Conservation (phyloP, 257 asterid genomes). For the Hygrophila difformis region DNA sequence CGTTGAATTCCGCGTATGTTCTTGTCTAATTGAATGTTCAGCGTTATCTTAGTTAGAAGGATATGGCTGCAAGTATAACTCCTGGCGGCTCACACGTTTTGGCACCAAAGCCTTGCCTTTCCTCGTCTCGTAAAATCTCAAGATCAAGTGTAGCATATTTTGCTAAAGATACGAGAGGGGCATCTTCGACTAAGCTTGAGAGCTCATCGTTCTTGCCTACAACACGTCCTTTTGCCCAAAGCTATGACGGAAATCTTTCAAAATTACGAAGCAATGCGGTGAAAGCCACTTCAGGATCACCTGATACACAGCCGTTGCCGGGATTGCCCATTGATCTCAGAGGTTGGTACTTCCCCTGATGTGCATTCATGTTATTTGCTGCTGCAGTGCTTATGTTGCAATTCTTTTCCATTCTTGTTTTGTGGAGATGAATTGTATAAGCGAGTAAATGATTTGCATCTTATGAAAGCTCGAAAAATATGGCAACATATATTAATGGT, state of each 20-base stretch:
- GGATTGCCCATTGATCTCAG: conserved; percentile 83
- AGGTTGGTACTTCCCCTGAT: conserved; percentile 31
- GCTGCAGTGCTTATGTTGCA: background rate
- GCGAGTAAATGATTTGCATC: too few species aligned
- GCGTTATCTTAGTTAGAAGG: conserved; percentile 19
- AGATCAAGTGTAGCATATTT: conserved; percentile 36
- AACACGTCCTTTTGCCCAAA: conserved; percentile 25
- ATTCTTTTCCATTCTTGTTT: too few species aligned
- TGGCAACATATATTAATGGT: too few species aligned
- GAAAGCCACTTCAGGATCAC: conserved; percentile 57
- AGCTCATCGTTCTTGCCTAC: conserved; percentile 37
- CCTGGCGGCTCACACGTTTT: conserved; percentile 36
- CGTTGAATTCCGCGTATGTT: background rate
- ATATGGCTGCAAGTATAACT: conserved; percentile 60
- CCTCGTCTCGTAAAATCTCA: conserved; percentile 32
- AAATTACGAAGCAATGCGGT: conserved; percentile 31
- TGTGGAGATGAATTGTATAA: too few species aligned
- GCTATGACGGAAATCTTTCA: conserved; percentile 12
- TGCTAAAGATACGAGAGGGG: conserved; percentile 32
- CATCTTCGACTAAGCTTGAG: conserved; percentile 34
- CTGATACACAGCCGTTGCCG: conserved; percentile 51
- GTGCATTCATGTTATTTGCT: too few species aligned
- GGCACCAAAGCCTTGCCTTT: conserved; percentile 26
- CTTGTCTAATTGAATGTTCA: conserved; percentile 2
- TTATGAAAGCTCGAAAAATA: too few species aligned